Evolutionary conservation across 805 yeast genomes (phyloP).

Genomic region (Zygoascus flipseniorum): DNA sequence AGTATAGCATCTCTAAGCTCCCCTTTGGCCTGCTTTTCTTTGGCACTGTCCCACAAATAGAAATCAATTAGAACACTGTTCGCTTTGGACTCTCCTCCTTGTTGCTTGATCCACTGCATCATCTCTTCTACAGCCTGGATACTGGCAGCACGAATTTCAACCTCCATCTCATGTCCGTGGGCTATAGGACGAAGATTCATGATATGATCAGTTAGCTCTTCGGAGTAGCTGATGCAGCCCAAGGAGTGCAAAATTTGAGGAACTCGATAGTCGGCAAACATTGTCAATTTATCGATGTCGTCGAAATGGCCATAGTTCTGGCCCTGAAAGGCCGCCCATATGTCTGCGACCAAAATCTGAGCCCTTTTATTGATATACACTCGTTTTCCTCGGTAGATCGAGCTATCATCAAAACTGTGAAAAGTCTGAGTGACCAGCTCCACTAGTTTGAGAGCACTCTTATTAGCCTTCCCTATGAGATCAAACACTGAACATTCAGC

Average conservation of each 20-base stretch:
- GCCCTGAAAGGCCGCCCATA: slow-evolving; percentile 38
- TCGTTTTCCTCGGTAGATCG: slow-evolving; percentile 21
- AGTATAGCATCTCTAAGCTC: slow-evolving; percentile 16
- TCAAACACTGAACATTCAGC: slow-evolving; percentile 15
- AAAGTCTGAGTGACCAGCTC: slow-evolving; percentile 22
- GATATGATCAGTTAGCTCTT: slow-evolving; percentile 18
- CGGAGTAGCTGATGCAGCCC: slow-evolving; percentile 30
- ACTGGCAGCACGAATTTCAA: slow-evolving; percentile 36
- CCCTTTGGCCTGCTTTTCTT: slow-evolving; percentile 24
- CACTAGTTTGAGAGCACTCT: slow-evolving; percentile 29
- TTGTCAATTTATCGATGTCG: slow-evolving; percentile 34
- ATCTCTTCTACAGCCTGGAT: slow-evolving; percentile 35
- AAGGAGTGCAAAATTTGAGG: slow-evolving; percentile 34
- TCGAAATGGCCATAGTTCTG: slow-evolving; percentile 28
- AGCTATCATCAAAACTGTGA: slow-evolving; percentile 29
- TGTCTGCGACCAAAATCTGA: slow-evolving; percentile 35
- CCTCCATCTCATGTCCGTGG: slow-evolving; percentile 29
- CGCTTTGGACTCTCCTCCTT: slow-evolving; percentile 7
- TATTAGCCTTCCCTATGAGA: slow-evolving; percentile 17
- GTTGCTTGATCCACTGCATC: slow-evolving; percentile 17
- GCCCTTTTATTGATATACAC: slow-evolving; percentile 34
- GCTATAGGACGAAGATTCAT: slow-evolving; percentile 16
- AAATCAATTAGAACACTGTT: slow-evolving; percentile 36
- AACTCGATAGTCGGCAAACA: slow-evolving; percentile 41
- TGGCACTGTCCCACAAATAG: slow-evolving; percentile 39